phyloP scores from a whole-genome alignment of 2,329 filamentous ascomycete genomes.

The Hymenoscyphus salicellus region DNA sequence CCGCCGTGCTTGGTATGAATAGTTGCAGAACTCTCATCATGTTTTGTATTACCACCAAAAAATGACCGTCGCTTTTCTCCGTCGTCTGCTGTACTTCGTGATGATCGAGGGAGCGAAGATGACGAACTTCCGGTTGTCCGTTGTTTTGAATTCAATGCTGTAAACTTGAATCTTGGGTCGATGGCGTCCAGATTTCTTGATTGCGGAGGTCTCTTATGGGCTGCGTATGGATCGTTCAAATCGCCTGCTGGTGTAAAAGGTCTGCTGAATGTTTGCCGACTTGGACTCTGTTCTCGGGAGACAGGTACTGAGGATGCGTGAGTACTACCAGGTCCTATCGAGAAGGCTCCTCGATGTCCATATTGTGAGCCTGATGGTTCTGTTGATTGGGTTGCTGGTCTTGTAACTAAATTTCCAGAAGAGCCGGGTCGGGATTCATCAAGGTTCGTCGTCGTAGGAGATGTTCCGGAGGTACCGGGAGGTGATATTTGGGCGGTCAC shows the following conservation, averaged over 20 bases:
- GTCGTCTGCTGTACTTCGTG: slow-evolving; percentile 34
- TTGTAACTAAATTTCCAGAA: slow-evolving; percentile 29
- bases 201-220: slow-evolving; percentile 71
- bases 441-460: slow-evolving; percentile 37
- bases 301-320: slow-evolving; percentile 50
- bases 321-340: slow-evolving; percentile 31
- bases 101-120: slow-evolving; percentile 47
- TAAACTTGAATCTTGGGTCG: slow-evolving; percentile 80
- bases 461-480: slow-evolving; percentile 50
- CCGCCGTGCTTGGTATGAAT: slow-evolving; percentile 61
- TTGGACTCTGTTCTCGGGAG: slow-evolving; percentile 63
- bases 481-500: slow-evolving; percentile 64
- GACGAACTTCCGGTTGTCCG: slow-evolving; percentile 56
- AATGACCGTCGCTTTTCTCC: slow-evolving; percentile 51
- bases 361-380: slow-evolving; percentile 19
- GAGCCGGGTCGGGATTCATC: slow-evolving; percentile 35
- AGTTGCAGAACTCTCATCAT: slow-evolving; percentile 46
- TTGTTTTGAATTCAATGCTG: slow-evolving; percentile 63
- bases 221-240: slow-evolving; percentile 81
- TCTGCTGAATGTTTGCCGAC: slow-evolving; percentile 65
- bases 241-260: slow-evolving; percentile 79
- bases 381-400: slow-evolving; percentile 26
- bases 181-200: slow-evolving; percentile 62
- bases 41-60: slow-evolving; percentile 39
- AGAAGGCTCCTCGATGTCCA: slow-evolving; percentile 29